Percentiles rank a stretch among this genome's conserved stretches.
Conservation (phyloP, 2,329 filamentous ascomycete genomes). For the Fusarium zealandicum region DNA sequence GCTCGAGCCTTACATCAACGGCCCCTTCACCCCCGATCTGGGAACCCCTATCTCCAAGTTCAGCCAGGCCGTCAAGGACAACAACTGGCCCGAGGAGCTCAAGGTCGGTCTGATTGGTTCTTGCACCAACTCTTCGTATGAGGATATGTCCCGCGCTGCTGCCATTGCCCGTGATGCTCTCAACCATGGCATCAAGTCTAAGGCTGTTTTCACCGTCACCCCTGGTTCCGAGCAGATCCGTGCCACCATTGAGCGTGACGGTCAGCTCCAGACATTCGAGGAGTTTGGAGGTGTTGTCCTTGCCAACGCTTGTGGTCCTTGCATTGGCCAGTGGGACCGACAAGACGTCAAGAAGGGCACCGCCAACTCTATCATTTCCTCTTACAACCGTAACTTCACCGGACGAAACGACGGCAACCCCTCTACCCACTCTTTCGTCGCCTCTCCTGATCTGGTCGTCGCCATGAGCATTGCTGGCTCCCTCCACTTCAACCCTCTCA, state of each 20-base stretch:
- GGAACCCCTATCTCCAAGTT: constrained; percentile 92
- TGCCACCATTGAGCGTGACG: constrained; percentile 88
- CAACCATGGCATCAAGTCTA: constrained; percentile 87
- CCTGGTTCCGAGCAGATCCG: constrained; percentile 97
- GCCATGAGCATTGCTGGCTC: constrained; percentile 84
- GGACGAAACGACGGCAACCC: constrained; percentile 97
- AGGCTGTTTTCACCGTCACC: constrained; percentile 92
- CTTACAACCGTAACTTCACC: constrained; percentile 99
- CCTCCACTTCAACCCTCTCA: constrained; percentile 93
- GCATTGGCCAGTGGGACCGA: constrained; percentile 96
- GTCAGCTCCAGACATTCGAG: constrained; percentile 84
- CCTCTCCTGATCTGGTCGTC: constrained; percentile 88
- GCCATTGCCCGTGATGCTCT: constrained; percentile 90
- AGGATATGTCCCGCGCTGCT: constrained; percentile 97
- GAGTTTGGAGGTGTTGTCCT: constrained; percentile 87
- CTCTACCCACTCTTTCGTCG: constrained; percentile 91
- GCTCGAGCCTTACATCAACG: constrained; percentile 96
- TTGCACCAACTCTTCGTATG: constrained; percentile 98
- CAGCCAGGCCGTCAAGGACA: constrained; percentile 80
- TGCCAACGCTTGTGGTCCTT: constrained; percentile 93
- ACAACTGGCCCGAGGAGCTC: constrained; percentile 89
- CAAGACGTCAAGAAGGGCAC: constrained; percentile 93
- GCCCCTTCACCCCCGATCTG: constrained; percentile 94
- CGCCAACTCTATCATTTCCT: constrained; percentile 96
- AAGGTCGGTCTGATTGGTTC: constrained; percentile 95